These are phyloP conservation scores for Fusarium napiforme DNA, from an alignment of 2,329 filamentous ascomycete species.

Conservation along the genomic window DNA sequence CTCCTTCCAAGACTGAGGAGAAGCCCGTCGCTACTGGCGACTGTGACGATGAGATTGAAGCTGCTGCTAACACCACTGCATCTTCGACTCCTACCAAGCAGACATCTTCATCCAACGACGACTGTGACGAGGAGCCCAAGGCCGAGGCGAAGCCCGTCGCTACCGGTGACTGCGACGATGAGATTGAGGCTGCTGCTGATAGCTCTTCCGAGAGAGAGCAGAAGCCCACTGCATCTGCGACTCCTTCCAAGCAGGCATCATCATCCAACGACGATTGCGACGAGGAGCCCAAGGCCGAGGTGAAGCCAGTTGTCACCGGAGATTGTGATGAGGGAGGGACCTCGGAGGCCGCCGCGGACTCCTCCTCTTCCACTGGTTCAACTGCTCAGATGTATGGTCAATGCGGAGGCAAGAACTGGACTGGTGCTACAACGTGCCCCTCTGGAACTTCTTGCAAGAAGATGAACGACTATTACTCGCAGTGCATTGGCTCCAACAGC, in stretches of 20 bases:
- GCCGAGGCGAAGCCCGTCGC: too few species aligned
- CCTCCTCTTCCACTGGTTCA: neutral
- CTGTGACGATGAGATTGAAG: neutral
- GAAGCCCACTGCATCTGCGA: neutral
- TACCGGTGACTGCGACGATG: neutral
- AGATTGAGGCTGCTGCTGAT: neutral
- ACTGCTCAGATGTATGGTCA: slow-evolving; percentile 20
- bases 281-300: neutral
- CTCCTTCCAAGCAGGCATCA: neutral
- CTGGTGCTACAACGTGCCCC: slow-evolving; percentile 14
- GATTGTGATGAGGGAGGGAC: neutral
- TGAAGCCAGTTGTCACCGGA: neutral
- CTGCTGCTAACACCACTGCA: neutral
- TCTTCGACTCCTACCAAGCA: neutral
- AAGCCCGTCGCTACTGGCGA: neutral
- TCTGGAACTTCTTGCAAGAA: slow-evolving; percentile 23
- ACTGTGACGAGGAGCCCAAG: neutral
- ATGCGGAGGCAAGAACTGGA: slow-evolving; percentile 21
- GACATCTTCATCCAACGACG: neutral
- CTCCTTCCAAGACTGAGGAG: neutral
- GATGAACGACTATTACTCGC: slow-evolving; percentile 29
- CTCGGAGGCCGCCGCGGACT: neutral
- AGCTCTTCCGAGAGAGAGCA: neutral
- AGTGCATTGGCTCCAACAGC: slow-evolving; percentile 16
- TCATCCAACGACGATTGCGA: neutral